Evolutionary conservation across 2,329 filamentous ascomycete species (phyloP), one percentile per base, ranked within the genome.

Genomic region (Macrophomina tecta): DNA sequence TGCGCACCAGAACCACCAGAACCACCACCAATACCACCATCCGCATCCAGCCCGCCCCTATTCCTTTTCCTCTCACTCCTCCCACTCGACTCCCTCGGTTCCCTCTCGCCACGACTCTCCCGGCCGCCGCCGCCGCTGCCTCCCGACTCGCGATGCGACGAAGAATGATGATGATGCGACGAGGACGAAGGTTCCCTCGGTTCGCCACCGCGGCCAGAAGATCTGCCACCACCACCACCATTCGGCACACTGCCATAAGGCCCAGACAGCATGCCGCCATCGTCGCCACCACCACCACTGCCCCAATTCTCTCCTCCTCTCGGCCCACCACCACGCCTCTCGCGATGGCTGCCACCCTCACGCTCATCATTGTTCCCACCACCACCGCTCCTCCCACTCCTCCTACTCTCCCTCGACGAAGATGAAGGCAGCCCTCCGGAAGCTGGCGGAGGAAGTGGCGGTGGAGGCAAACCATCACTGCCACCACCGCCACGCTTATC

Each of bases 31-130:
- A 8, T 42, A 34, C 61, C 61, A 40, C 53, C 55, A 34, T 61
- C 64, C 34, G 16, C 46, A 30, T 38, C 36, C 3, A 7, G 52
- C n/a, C 62, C 49, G 23, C 55, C 64, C 23, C 63, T 46, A 14
- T 49, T 51, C 53, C 64, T 66, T 46, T 48, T 56, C 46, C 64
- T 28, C 16, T 66, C 55, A 14, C 38, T 28, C 53, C 61, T 23
- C 23, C 23, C 23, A 23, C 23, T 51, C 56, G 36, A 14, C 32
- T 38, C 36, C 5, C 65, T 30, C 60, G 38, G 38, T 32, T 67
- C 46, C 45, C 58, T 46, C 18, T 65, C 53, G 12, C 5, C 46
- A 12, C 30, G 12, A n/a, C 49, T 5, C 49, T 32, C 5, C 49
- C 23, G 23, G 4, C n/a, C 4, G 28, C 28, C 11, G 38, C 38